Conservation (phyloP, 495 filamentous ascomycete genomes). For the Hypomontagnella monticulosa region DNA sequence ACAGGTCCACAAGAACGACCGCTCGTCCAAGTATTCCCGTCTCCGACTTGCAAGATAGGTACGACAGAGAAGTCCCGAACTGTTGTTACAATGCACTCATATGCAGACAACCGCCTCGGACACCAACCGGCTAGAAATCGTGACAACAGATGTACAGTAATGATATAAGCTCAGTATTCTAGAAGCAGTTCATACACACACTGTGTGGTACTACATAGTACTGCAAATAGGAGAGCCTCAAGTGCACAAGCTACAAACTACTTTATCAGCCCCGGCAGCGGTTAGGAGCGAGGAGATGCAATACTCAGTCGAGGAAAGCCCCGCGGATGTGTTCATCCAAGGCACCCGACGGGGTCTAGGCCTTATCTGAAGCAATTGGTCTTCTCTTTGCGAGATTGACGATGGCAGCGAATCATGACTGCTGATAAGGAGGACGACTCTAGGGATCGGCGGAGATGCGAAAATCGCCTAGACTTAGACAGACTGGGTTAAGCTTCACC, state of each 20-base stretch:
- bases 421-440: conserved; percentile 38
- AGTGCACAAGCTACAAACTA: conserved; percentile 8
- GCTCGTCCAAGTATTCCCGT: conserved; percentile 13
- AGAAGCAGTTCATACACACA: conserved; percentile 13
- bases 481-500: conserved; percentile 22
- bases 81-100: conserved; percentile 29
- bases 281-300: conserved; percentile 38
- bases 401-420: conserved; percentile 44
- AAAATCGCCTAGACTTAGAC: conserved; percentile 39
- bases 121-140: conserved; percentile 14
- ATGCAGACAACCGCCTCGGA: conserved; percentile 26
- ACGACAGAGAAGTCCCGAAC: conserved; percentile 25
- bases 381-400: conserved; percentile 26
- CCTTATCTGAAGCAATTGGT: conserved; percentile 42
- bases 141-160: conserved; percentile 36
- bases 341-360: conserved; percentile 9
- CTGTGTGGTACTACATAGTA: conserved; percentile 10
- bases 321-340: conserved; percentile 38
- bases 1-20: conserved; percentile 9
- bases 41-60: conserved; percentile 20
- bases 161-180: conserved; percentile 15
- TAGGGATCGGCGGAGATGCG: conserved; percentile 44
- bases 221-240: conserved; percentile 22
- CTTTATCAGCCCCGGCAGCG: conserved; percentile 6
- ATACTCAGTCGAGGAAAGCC: conserved; percentile 27